Percentiles rank a stretch among this genome's conserved stretches.
Evolutionary conservation across 352 stramenopile species (phyloP).

Genomic region (Phytophthora aleatoria): DNA sequence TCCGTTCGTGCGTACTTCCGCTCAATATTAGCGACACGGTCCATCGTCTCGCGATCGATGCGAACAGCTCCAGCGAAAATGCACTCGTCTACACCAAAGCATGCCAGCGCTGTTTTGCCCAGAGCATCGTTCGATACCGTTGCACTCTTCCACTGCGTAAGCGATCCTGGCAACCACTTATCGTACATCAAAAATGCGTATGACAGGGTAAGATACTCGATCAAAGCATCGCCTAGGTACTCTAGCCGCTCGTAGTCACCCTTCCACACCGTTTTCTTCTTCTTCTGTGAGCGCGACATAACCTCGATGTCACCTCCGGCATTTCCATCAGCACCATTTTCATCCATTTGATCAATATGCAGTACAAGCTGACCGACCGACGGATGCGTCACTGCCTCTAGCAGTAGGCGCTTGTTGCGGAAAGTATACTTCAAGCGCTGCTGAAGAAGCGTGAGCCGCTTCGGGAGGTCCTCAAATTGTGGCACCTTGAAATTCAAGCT

Average conservation of each 20-base stretch:
- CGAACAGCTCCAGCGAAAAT: constrained; percentile 67
- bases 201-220: constrained; percentile 89
- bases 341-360: constrained; percentile 43
- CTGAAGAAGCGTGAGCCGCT: constrained; percentile 64
- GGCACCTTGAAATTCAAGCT: constrained; percentile 61
- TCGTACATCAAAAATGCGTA: constrained; percentile 78
- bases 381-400: constrained; percentile 82
- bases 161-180: constrained; percentile 75
- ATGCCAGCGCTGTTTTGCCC: constrained; percentile 79
- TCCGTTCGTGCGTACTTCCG: constrained; percentile 49
- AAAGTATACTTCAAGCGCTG: constrained; percentile 86
- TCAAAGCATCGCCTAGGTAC: constrained; percentile 88
- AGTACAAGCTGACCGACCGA: constrained; percentile 72
- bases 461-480: constrained; percentile 61
- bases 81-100: constrained; percentile 84
- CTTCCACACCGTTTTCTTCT: constrained; percentile 60
- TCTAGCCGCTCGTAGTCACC: constrained; percentile 91
- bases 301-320: constrained; percentile 24
- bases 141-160: constrained; percentile 86
- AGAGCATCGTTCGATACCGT: constrained; percentile 87
- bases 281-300: constrained; percentile 37
- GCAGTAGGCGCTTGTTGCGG: constrained; percentile 69
- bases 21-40: constrained; percentile 50
- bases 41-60: constrained; percentile 72
- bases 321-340: constrained; percentile 10